phyloP scores from a whole-genome alignment of 2,329 filamentous ascomycete genomes.

The Colletotrichum agaves region DNA sequence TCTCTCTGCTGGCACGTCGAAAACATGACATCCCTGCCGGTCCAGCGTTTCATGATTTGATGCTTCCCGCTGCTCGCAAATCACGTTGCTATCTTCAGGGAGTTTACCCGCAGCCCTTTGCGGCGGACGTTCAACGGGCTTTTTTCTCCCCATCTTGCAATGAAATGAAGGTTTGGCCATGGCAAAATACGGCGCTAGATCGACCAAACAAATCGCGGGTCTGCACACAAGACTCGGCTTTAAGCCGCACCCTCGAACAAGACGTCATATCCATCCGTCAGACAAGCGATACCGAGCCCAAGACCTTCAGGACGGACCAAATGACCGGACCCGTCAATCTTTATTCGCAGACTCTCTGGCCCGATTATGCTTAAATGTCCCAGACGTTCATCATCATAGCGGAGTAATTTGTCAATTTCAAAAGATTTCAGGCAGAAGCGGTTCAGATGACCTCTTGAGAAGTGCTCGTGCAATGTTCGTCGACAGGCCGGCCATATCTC shows the following conservation, averaged over 20 bases:
- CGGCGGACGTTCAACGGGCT: neutral
- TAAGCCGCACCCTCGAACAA: neutral
- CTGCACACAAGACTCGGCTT: neutral
- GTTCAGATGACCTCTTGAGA: constrained; percentile 20
- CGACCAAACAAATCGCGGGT: neutral
- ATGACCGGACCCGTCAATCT: neutral
- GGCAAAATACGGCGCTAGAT: neutral
- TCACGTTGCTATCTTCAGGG: neutral
- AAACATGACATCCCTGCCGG: neutral
- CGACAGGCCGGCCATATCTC: constrained; percentile 5
- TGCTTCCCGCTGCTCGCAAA: neutral
- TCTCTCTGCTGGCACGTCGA: neutral
- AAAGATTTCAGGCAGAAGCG: neutral
- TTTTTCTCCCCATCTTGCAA: constrained; percentile 1
- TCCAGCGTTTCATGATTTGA: neutral
- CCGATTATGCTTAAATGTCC: neutral
- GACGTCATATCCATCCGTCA: neutral
- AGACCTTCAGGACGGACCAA: neutral
- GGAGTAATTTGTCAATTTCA: constrained; percentile 10
- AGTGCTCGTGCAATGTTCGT: constrained; percentile 5
- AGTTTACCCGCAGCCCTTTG: constrained; percentile 16
- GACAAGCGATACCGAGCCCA: neutral
- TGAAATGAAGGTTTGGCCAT: neutral
- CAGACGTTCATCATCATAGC: neutral
- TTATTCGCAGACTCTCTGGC: neutral